Evolutionary conservation across 78 protist genomes (phyloP).

Genomic region (Speleostelium caveatum): DNA sequence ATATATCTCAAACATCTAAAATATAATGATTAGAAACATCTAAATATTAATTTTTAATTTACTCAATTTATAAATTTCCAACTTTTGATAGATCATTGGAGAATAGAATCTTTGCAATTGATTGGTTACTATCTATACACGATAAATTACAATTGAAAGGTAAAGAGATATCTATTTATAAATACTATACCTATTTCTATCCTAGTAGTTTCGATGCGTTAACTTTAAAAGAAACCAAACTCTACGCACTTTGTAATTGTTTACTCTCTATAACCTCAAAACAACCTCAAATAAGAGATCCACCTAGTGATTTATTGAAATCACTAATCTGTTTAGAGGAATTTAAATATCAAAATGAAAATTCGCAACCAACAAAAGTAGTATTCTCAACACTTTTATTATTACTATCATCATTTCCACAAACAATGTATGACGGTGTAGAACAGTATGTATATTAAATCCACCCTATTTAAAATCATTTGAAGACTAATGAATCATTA

Average conservation of each 20-base stretch:
- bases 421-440: conserved; percentile 12
- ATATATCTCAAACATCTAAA: not conserved
- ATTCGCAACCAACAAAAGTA: conserved; percentile 31
- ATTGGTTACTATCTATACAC: conserved; percentile 50
- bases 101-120: conserved; percentile 58
- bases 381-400: conserved; percentile 35
- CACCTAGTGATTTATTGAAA: conserved; percentile 55
- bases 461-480: too few relatives aligned
- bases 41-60: not conserved
- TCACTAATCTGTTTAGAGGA: conserved; percentile 72
- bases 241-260: conserved; percentile 33
- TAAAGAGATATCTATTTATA: not conserved
- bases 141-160: not conserved
- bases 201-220: conserved; percentile 37
- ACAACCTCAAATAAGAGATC: not conserved
- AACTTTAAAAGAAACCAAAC: conserved; percentile 26
- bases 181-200: conserved; percentile 33
- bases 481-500: too few relatives aligned
- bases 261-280: too few relatives aligned
- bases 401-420: conserved; percentile 28
- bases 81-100: conserved; percentile 35
- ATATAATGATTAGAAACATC: not conserved
- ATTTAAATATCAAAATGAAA: conserved; percentile 54
- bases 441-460: too few relatives aligned
- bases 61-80: not conserved